A percentile compares a stretch with the other conserved stretches of the same genome.
Conservation (phyloP, 768 basidiomycete genomes). For the Tephrocybe sp. region DNA sequence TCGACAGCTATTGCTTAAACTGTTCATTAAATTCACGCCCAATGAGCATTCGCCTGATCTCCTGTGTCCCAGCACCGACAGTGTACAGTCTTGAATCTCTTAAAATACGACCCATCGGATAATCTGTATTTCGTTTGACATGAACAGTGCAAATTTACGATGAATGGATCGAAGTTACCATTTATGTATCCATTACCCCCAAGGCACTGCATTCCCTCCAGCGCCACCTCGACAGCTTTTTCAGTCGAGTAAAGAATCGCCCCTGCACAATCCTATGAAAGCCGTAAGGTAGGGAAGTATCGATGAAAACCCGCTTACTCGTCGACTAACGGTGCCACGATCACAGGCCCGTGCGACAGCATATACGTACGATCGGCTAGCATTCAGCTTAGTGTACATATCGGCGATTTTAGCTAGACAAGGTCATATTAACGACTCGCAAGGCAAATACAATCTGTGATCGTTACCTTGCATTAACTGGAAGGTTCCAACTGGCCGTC, state of each 20-base stretch:
- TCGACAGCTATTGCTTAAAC: slow-evolving; percentile 28
- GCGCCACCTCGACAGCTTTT: slow-evolving; percentile 84
- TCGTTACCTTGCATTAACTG: slow-evolving; percentile 90
- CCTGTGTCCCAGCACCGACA: slow-evolving; percentile 96
- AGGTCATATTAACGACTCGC: slow-evolving; percentile 10
- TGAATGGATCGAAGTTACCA: slow-evolving; percentile 40
- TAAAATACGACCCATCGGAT: slow-evolving; percentile 83
- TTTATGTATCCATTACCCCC: slow-evolving; percentile 97
- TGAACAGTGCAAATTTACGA: not conserved
- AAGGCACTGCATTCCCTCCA: slow-evolving; percentile 90
- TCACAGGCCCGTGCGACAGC: slow-evolving; percentile 91
- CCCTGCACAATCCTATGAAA: slow-evolving; percentile 84
- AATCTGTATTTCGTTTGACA: slow-evolving; percentile 50
- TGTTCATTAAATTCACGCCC: slow-evolving; percentile 89
- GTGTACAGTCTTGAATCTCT: slow-evolving; percentile 87
- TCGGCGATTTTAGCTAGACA: slow-evolving; percentile 74
- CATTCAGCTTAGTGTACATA: slow-evolving; percentile 92
- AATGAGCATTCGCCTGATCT: slow-evolving; percentile 91
- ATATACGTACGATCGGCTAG: slow-evolving; percentile 89
- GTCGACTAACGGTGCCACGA: slow-evolving; percentile 68
- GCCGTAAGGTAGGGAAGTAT: not conserved
- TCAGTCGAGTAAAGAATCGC: slow-evolving; percentile 94
- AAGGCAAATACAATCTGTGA: slow-evolving; percentile 11
- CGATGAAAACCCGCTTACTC: slow-evolving; percentile 43
- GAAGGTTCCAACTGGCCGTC: slow-evolving; percentile 82